Percentiles rank a stretch among this genome's conserved stretches.
Evolutionary conservation across 2,329 filamentous ascomycete species (phyloP).

Genomic region (Cladosporium halotolerans): DNA sequence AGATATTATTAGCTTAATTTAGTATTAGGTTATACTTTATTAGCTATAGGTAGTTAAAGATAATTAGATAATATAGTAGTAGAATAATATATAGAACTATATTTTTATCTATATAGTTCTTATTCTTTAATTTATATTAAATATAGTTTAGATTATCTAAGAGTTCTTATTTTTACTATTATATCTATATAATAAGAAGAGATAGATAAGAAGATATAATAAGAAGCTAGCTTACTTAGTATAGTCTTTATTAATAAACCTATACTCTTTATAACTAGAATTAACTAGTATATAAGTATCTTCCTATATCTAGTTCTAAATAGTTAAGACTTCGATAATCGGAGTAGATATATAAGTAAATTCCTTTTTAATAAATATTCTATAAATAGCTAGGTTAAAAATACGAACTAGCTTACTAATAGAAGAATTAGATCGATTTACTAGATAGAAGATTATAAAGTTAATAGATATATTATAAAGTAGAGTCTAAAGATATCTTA

Average conservation of each 20-base stretch:
- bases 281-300: not conserved
- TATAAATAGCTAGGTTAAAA: not conserved
- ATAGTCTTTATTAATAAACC: not conserved
- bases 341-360: not conserved
- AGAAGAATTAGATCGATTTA: not conserved
- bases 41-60: not conserved
- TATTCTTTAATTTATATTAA: not conserved
- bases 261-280: not conserved
- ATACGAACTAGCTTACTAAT: not conserved
- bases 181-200: not conserved
- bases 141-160: not conserved
- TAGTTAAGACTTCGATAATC: not conserved
- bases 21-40: not conserved
- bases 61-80: not conserved
- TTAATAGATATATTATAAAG: not conserved
- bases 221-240: not conserved
- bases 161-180: not conserved
- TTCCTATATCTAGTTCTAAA: not conserved
- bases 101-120: not conserved
- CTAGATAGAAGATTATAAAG: not conserved
- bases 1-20: not conserved
- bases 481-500: not conserved
- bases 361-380: not conserved
- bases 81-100: not conserved
- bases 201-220: not conserved